Percentiles rank a stretch among this genome's conserved stretches.
phyloP scores from a whole-genome alignment of 2,329 filamentous ascomycete genomes.

The Exophiala sp. region DNA sequence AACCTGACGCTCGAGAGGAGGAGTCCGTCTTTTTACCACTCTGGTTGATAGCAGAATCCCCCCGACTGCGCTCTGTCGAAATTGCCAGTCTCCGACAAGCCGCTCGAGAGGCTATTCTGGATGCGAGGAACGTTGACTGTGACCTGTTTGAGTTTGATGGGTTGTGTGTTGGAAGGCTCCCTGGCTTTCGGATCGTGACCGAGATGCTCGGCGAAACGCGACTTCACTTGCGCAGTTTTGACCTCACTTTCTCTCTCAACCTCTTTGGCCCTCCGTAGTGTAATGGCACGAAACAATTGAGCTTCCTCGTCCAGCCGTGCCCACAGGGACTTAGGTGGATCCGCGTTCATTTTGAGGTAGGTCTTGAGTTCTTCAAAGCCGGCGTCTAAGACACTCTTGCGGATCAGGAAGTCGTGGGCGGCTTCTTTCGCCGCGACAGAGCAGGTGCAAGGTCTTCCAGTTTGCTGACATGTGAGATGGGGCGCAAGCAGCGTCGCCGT shows the following conservation, averaged over 20 bases:
- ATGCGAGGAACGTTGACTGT: conserved; percentile 15
- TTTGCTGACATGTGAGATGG: conserved; percentile 10
- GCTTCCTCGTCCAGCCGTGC: conserved; percentile 4
- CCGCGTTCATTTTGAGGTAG: conserved; percentile 1
- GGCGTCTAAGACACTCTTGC: conserved; percentile 1
- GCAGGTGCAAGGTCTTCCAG: conserved; percentile 7
- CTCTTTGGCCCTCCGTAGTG: background rate
- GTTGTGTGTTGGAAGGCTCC: background rate
- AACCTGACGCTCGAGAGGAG: background rate
- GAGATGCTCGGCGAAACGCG: conserved; percentile 6
- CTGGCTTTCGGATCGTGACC: background rate
- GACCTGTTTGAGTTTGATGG: conserved; percentile 11
- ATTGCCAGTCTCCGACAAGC: conserved; percentile 6
- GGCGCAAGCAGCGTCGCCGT: conserved; percentile 9
- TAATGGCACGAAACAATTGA: background rate
- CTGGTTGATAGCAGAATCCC: background rate
- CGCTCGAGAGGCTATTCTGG: conserved; percentile 10
- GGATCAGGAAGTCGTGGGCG: background rate
- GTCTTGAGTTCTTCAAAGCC: conserved; percentile 6
- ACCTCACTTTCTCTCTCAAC: background rate
- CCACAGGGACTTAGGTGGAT: conserved; percentile 1
- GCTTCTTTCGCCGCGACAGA: conserved; percentile 2
- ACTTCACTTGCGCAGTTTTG: background rate
- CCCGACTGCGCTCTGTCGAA: conserved; percentile 2
- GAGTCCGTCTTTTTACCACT: background rate